Evolutionary conservation across 2,329 filamentous ascomycete genomes (phyloP).

Genomic region (Alternaria hordeiaustralica): DNA sequence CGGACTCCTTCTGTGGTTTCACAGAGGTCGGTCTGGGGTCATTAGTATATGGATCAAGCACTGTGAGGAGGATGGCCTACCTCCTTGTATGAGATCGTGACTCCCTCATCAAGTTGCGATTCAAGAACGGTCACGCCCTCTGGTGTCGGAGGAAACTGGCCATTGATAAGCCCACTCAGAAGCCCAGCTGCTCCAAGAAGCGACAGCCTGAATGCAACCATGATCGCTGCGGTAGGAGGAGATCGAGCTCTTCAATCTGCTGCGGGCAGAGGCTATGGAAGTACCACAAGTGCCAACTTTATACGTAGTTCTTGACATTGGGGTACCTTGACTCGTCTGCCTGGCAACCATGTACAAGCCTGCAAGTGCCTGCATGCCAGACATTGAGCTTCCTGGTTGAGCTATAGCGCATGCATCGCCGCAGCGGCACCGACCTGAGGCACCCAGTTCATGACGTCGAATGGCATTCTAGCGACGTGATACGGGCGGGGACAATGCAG

Average conservation of each 20-base stretch:
- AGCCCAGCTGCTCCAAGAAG: slow-evolving; percentile 21
- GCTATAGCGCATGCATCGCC: slow-evolving; percentile 18
- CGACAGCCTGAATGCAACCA: slow-evolving; percentile 13
- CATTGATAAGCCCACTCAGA: slow-evolving; percentile 20
- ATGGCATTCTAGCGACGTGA: slow-evolving; percentile 10
- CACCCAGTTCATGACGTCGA: slow-evolving; percentile 23
- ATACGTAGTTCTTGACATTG: not conserved
- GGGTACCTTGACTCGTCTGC: not conserved
- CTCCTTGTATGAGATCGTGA: slow-evolving; percentile 55
- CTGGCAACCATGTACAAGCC: not conserved
- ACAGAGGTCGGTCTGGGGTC: slow-evolving; percentile 54
- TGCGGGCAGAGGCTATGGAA: not conserved
- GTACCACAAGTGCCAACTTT: not conserved
- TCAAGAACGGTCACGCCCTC: slow-evolving; percentile 49
- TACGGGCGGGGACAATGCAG: slow-evolving; percentile 23
- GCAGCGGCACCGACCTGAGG: slow-evolving; percentile 16
- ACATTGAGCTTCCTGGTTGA: slow-evolving; percentile 34
- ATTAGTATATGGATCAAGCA: not conserved
- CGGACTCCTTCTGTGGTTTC: slow-evolving; percentile 64
- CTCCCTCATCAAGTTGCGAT: slow-evolving; percentile 49
- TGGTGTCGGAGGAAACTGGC: slow-evolving; percentile 51
- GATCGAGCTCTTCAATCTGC: not conserved
- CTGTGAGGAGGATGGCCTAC: slow-evolving; percentile 20
- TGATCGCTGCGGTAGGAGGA: not conserved
- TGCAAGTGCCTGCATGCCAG: not conserved